These are phyloP conservation scores for Fallopia convolvulus DNA, from an alignment of 148 eudicot genomes.

Conservation along the genomic window DNA sequence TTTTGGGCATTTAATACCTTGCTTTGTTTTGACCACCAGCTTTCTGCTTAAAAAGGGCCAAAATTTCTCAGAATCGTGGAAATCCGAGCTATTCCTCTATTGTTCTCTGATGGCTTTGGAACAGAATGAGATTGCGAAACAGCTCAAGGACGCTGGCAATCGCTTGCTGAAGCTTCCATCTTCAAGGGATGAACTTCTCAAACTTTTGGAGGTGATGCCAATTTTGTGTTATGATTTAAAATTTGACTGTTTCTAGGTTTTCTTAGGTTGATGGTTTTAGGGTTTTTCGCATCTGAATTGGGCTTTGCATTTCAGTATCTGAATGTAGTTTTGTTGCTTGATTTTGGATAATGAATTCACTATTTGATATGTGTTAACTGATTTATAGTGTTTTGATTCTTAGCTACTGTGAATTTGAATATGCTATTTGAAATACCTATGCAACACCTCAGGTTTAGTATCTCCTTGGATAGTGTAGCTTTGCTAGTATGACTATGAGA, in stretches of 20 bases:
- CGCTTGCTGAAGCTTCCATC: slow-evolving; percentile 7
- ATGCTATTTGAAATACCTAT: not conserved
- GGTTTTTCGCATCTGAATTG: not conserved
- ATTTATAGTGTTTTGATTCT: not conserved
- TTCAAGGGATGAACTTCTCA: slow-evolving; percentile 11
- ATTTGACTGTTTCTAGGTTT: not conserved
- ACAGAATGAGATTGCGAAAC: slow-evolving; percentile 1
- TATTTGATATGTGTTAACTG: not conserved
- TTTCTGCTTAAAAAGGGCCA: not conserved
- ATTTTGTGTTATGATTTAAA: not conserved
- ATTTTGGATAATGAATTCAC: not conserved
- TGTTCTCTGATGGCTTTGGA: not conserved
- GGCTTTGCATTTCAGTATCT: not conserved
- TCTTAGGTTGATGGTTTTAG: not conserved
- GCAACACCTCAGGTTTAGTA: not conserved
- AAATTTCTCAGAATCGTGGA: not conserved
- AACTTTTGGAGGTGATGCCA: slow-evolving; percentile 11
- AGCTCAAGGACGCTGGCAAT: slow-evolving; percentile 10
- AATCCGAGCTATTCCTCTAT: not conserved
- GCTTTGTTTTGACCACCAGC: not conserved
- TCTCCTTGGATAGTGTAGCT: not conserved
- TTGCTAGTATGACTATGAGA: not conserved
- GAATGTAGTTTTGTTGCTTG: not conserved
- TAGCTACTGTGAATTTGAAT: not conserved
- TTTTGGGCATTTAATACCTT: not conserved